Evolutionary conservation across 1,139 yeast species (phyloP).

Genomic region (Blastobotrys persicus): DNA sequence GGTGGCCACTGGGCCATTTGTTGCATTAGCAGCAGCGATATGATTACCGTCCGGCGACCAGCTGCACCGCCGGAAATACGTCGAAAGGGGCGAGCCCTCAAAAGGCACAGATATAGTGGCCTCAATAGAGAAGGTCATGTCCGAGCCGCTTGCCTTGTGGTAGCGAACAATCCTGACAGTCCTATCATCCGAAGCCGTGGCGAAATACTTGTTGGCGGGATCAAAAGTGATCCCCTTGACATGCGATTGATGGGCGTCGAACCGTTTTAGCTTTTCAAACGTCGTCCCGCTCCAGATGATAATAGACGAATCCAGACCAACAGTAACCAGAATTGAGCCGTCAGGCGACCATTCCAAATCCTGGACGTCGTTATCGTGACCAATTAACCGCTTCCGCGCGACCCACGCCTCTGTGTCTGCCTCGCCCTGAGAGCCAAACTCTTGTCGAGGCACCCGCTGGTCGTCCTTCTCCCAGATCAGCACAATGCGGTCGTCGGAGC

Average conservation of each 20-base stretch:
- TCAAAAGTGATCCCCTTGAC: constrained; percentile 97
- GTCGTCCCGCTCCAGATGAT: constrained; percentile 93
- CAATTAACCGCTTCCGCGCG: constrained; percentile 83
- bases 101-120: constrained; percentile 82
- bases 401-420: constrained; percentile 90
- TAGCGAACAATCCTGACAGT: constrained; percentile 84
- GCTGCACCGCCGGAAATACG: constrained; percentile 86
- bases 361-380: constrained; percentile 96
- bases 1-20: constrained; percentile 92
- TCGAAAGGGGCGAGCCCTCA: constrained; percentile 82
- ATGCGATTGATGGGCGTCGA: constrained; percentile 91
- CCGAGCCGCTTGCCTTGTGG: constrained; percentile 60
- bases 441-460: constrained; percentile 42
- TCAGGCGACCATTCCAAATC: constrained; percentile 99
- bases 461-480: constrained; percentile 93
- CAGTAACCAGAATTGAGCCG: constrained; percentile 82
- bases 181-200: constrained; percentile 94
- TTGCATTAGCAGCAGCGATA: constrained; percentile 94
- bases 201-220: constrained; percentile 96
- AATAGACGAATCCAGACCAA: constrained; percentile 87
- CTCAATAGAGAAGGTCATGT: constrained; percentile 81
- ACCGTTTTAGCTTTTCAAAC: constrained; percentile 82
- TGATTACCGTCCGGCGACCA: constrained; percentile 99
- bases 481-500: constrained; percentile 90
- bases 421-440: constrained; percentile 50